Evolutionary conservation across 2,329 filamentous ascomycete genomes (phyloP).

Genomic region (Alternaria angustiovoidea): DNA sequence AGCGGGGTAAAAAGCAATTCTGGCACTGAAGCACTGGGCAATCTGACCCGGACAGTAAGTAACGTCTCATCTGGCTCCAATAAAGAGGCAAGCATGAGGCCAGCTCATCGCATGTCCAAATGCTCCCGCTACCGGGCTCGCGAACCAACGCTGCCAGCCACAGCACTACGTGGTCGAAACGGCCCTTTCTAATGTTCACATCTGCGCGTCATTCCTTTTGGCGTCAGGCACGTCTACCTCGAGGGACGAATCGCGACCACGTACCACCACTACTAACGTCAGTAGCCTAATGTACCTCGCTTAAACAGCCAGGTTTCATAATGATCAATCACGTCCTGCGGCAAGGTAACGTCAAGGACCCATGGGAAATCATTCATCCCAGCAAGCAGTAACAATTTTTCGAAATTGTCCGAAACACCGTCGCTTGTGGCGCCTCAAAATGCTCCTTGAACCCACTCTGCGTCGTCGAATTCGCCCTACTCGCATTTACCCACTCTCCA

Average conservation of each 20-base stretch:
- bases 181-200: background rate
- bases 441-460: background rate
- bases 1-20: background rate
- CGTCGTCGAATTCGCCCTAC: conserved; percentile 3
- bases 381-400: background rate
- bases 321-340: background rate
- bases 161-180: conserved; percentile 3
- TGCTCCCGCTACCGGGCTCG: background rate
- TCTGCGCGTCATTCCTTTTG: conserved; percentile 7
- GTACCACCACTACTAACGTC: background rate
- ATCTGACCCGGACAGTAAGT: background rate
- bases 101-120: background rate
- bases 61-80: background rate
- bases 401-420: background rate
- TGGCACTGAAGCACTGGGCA: background rate
- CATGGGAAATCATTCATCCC: background rate
- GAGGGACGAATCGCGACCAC: conserved; percentile 2
- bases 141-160: background rate
- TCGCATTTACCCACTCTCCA: conserved; percentile 11
- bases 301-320: background rate
- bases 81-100: background rate
- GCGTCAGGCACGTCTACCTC: conserved; percentile 4
- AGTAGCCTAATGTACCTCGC: background rate
- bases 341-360: background rate
- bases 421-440: conserved; percentile 9